These are phyloP conservation scores for Candida golubevii DNA, from an alignment of 805 yeast genomes.

Conservation along the genomic window DNA sequence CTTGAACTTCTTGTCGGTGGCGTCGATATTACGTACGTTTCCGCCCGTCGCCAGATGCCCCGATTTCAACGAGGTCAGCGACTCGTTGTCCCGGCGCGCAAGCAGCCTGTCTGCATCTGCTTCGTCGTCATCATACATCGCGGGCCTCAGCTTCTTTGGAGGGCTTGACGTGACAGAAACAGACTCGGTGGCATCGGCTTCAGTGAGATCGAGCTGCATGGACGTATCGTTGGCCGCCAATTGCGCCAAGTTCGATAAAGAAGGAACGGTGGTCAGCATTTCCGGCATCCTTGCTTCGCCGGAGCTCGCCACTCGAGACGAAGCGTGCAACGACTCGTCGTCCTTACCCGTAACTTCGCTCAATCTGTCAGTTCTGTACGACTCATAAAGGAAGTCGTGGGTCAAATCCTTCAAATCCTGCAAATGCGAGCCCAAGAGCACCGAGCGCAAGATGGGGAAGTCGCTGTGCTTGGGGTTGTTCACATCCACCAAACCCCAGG, in stretches of 20 bases:
- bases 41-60: slow-evolving; percentile 20
- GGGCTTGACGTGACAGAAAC: slow-evolving; percentile 20
- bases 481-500: slow-evolving; percentile 69
- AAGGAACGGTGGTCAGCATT: slow-evolving; percentile 37
- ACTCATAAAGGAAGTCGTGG: slow-evolving; percentile 70
- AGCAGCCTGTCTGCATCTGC: slow-evolving; percentile 21
- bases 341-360: slow-evolving; percentile 50
- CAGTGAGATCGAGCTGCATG: slow-evolving; percentile 8
- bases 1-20: slow-evolving; percentile 32
- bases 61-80: slow-evolving; percentile 30
- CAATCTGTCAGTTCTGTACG: slow-evolving; percentile 73
- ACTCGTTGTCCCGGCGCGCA: slow-evolving; percentile 20
- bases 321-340: slow-evolving; percentile 21
- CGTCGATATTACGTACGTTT: slow-evolving; percentile 4
- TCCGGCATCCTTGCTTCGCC: slow-evolving; percentile 16
- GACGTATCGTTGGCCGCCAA: slow-evolving; percentile 23
- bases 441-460: slow-evolving; percentile 58
- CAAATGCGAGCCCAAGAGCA: slow-evolving; percentile 76
- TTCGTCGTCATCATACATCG: slow-evolving; percentile 31
- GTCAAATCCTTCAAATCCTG: slow-evolving; percentile 79
- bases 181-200: slow-evolving; percentile 9
- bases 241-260: slow-evolving; percentile 61
- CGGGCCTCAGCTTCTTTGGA: slow-evolving; percentile 27
- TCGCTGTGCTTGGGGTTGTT: slow-evolving; percentile 50
- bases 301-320: slow-evolving; percentile 9